Conservation (phyloP, 2,329 filamentous ascomycete species). For the Parasarocladium wereldwijsianum region DNA sequence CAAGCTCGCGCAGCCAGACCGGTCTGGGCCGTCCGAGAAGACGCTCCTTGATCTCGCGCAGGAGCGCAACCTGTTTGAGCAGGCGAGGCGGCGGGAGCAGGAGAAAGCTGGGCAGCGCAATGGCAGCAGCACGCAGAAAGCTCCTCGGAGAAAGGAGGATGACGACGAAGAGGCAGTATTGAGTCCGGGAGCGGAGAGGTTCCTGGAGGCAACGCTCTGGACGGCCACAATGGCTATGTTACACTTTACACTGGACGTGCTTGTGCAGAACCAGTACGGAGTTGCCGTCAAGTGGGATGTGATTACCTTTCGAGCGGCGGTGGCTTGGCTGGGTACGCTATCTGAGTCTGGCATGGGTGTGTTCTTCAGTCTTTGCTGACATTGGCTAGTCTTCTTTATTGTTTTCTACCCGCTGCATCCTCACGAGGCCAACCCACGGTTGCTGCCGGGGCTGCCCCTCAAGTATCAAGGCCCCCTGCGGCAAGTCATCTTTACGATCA, state of each 20-base stretch:
- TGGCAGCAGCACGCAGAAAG: constrained; percentile 4
- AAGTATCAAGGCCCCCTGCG: constrained; percentile 32
- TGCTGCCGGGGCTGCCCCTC: constrained; percentile 34
- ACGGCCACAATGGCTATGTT: constrained; percentile 51
- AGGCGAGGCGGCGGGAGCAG: constrained; percentile 25
- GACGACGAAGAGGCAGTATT: constrained; percentile 19
- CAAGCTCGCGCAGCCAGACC: constrained; percentile 55
- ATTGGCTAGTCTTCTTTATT: constrained; percentile 32
- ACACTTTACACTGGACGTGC: constrained; percentile 64
- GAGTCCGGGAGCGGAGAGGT: constrained; percentile 30
- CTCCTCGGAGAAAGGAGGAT: constrained; percentile 7
- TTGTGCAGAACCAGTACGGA: constrained; percentile 70
- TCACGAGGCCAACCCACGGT: constrained; percentile 29
- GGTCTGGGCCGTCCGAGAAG: constrained; percentile 42
- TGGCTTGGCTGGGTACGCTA: constrained; percentile 38
- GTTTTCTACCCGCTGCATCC: constrained; percentile 44
- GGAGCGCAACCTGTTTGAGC: constrained; percentile 41
- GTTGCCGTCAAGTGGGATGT: constrained; percentile 45
- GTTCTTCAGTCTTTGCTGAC: neutral
- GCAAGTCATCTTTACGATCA: constrained; percentile 47
- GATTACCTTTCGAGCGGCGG: constrained; percentile 35
- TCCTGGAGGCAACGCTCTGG: constrained; percentile 44
- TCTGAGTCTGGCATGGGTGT: no score
- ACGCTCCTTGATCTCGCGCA: constrained; percentile 63
- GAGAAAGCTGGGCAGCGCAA: constrained; percentile 14